A percentile compares a stretch with the other conserved stretches of the same genome.
These are phyloP conservation scores for Blastomyces percursus DNA, from an alignment of 2,329 filamentous ascomycete genomes.

Conservation along the genomic window DNA sequence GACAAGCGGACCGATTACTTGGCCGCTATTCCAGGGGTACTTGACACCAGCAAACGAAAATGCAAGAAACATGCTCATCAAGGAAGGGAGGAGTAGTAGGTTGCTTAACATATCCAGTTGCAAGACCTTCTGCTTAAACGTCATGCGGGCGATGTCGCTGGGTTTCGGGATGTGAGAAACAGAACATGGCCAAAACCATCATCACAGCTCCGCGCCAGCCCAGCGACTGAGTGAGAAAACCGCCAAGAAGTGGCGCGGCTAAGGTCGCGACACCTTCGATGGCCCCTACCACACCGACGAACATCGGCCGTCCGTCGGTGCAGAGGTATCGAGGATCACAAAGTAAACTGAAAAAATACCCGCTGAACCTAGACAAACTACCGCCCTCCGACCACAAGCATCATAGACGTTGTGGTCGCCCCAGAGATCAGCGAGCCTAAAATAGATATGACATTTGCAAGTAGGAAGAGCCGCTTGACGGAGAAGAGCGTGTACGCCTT, in stretches of 20 bases:
- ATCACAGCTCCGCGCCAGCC: constrained; percentile 20
- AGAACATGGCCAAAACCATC: neutral
- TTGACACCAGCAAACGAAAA: neutral
- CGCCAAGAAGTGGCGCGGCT: constrained; percentile 25
- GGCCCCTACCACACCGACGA: neutral
- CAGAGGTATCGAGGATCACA: neutral
- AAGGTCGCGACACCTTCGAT: constrained; percentile 17
- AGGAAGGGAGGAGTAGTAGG: neutral
- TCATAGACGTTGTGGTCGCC: neutral
- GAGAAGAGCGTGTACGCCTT: constrained; percentile 26
- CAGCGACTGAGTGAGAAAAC: constrained; percentile 24
- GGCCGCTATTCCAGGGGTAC: neutral
- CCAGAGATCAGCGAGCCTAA: neutral
- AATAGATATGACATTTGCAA: constrained; percentile 12
- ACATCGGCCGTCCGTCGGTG: neutral
- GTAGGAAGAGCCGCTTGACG: constrained; percentile 20
- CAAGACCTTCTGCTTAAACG: neutral
- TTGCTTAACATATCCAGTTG: neutral
- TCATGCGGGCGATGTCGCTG: neutral
- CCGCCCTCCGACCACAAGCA: neutral
- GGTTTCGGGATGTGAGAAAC: neutral
- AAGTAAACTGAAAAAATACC: neutral
- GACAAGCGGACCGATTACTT: neutral
- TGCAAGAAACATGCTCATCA: neutral
- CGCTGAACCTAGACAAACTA: neutral